A percentile compares a stretch with the other conserved stretches of the same genome.
These are phyloP conservation scores for Haplographium delicatum DNA, from an alignment of 495 filamentous ascomycete species.

Conservation along the genomic window DNA sequence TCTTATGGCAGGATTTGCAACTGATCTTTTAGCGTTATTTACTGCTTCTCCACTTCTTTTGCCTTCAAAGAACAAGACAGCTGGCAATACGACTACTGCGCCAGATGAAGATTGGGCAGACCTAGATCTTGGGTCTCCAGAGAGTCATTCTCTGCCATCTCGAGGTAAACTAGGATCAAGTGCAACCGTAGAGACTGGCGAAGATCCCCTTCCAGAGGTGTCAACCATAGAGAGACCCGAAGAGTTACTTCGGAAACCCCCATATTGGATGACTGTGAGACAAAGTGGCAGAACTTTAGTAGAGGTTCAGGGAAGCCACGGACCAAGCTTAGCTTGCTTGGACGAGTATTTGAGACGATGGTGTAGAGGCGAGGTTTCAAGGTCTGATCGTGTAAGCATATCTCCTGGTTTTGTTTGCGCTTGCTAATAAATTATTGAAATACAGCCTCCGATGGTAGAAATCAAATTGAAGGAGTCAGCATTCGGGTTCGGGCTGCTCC, in stretches of 20 bases:
- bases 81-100: neutral
- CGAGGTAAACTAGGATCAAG: neutral
- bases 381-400: slow-evolving; percentile 9
- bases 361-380: slow-evolving; percentile 13
- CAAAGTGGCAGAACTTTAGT: slow-evolving; percentile 8
- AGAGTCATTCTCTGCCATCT: neutral
- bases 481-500: slow-evolving; percentile 16
- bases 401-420: too few relatives aligned
- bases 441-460: slow-evolving; percentile 15
- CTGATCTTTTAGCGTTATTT: slow-evolving; percentile 13
- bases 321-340: slow-evolving; percentile 8
- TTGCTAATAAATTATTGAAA: too few relatives aligned
- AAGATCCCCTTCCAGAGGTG: slow-evolving; percentile 13
- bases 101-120: slow-evolving; percentile 18
- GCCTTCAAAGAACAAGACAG: neutral
- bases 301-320: slow-evolving; percentile 15
- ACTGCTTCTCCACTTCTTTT: slow-evolving; percentile 6
- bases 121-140: slow-evolving; percentile 6
- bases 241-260: slow-evolving; percentile 9
- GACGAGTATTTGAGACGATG: slow-evolving; percentile 17
- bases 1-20: slow-evolving; percentile 8
- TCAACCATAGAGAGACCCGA: slow-evolving; percentile 16
- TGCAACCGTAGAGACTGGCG: neutral
- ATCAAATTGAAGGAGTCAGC: slow-evolving; percentile 18
- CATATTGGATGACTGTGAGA: slow-evolving; percentile 19